Evolutionary conservation across 2,329 filamentous ascomycete species (phyloP), one percentile per base, ranked within the genome.

Genomic region (Rhexocercosporidium sp.): DNA sequence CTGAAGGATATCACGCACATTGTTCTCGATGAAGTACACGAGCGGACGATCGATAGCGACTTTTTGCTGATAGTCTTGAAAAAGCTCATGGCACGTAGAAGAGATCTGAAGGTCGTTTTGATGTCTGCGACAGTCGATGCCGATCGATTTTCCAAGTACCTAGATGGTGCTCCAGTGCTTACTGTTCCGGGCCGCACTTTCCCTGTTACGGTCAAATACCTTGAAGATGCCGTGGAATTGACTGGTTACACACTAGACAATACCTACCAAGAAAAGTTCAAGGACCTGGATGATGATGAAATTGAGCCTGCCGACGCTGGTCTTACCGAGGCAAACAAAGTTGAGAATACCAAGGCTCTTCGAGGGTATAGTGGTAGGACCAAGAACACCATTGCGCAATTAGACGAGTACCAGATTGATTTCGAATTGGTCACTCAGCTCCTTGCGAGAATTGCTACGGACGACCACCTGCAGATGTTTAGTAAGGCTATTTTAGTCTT

Each of bases 51-150:
- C 73, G 96, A 99, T 77, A 97, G 94, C 65, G 96, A 99, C 78
- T 97, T 99, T 77, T 83, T 99, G 39, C 85, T 99, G 18, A 96
- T 99, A 72, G 92, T 98, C 1, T 85, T 99, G 60, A 93, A 93
- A 76, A 92, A 94, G 69, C 83, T 99, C 3, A 86, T 97, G 81
- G 78, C 86, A 34, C 87, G 87, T 20, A 71, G 95, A 63, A 90
- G 90, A 68, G 92, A 97, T 70, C 83, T 99, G 61, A 98, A 97
- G 79, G 91, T 99, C 22, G 86, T 99, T 44, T 85, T 99, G 57
- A 99, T 99, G 96, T 98, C 95, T 72, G 96, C 96, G 12, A 99
- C 96, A 0, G 93, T 99, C 8, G 93, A 99, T 78, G 93, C 96
- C 0, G 90, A 95, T 67, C 90, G 90, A 18, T 97, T 99, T 77